Evolutionary conservation across 176 grass and related monocot species (phyloP).

Genomic region (Leersia perrieri): DNA sequence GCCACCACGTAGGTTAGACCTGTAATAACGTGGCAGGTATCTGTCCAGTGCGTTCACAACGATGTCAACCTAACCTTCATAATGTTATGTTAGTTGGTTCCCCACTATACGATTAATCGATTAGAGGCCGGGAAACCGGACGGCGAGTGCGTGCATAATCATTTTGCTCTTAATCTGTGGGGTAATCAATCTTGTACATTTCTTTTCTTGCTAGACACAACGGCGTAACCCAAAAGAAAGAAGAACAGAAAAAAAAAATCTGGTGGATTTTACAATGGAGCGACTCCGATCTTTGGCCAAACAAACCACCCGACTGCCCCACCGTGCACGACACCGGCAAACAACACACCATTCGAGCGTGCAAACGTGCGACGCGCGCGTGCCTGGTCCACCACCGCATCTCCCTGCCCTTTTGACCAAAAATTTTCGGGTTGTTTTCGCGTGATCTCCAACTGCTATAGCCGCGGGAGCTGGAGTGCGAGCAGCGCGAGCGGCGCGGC

Average conservation of each 20-base stretch:
- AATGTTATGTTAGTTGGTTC: background rate
- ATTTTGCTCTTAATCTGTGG: slow-evolving; percentile 27
- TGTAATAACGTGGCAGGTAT: background rate
- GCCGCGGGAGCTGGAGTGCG: slow-evolving; percentile 31
- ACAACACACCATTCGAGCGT: background rate
- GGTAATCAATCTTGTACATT: slow-evolving; percentile 51
- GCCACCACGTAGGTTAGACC: background rate
- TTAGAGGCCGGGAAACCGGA: background rate
- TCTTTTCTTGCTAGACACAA: slow-evolving; percentile 33
- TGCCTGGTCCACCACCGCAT: background rate
- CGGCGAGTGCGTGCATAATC: slow-evolving; percentile 24
- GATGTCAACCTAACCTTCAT: background rate
- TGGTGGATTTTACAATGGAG: slow-evolving; percentile 52
- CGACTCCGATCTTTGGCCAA: slow-evolving; percentile 39
- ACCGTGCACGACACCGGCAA: slow-evolving; percentile 15
- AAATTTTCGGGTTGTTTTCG: background rate
- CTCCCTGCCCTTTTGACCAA: background rate
- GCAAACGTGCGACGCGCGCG: background rate
- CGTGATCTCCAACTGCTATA: slow-evolving; percentile 33
- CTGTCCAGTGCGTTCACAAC: background rate
- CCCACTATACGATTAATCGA: slow-evolving; percentile 28
- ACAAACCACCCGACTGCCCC: slow-evolving; percentile 1
- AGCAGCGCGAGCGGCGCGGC: slow-evolving; percentile 21
- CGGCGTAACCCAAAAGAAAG: slow-evolving; percentile 22
- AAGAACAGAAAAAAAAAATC: background rate